These are phyloP conservation scores for Aspergillus ustus DNA, from an alignment of 2,329 filamentous ascomycete species.

Conservation along the genomic window DNA sequence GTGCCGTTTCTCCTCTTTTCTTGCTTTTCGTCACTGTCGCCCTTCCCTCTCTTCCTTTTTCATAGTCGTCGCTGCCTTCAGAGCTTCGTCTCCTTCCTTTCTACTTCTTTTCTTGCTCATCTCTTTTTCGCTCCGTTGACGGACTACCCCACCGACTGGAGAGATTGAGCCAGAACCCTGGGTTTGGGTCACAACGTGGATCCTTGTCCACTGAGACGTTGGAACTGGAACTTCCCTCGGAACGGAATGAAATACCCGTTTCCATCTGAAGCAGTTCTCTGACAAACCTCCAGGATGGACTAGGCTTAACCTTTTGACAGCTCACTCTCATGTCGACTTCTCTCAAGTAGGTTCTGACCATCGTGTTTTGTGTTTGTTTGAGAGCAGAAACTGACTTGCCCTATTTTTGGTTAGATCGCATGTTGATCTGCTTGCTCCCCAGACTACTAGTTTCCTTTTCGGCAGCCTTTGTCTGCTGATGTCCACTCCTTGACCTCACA, in stretches of 20 bases:
- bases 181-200: constrained; percentile 17
- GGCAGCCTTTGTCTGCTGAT: constrained; percentile 17
- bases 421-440: constrained; percentile 9
- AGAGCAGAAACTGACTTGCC: constrained; percentile 4
- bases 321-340: constrained; percentile 1
- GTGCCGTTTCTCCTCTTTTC: not conserved
- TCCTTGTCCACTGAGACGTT: constrained; percentile 8
- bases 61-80: not conserved
- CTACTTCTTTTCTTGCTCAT: not conserved
- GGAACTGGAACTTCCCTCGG: constrained; percentile 4
- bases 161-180: constrained; percentile 1
- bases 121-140: constrained; percentile 4
- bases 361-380: not conserved
- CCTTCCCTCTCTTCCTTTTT: not conserved
- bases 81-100: not conserved
- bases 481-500: constrained; percentile 19
- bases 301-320: constrained; percentile 8
- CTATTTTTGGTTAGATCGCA: constrained; percentile 13
- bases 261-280: constrained; percentile 6
- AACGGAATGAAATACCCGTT: constrained; percentile 17
- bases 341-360: not conserved
- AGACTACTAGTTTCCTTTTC: constrained; percentile 12
- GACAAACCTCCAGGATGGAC: constrained; percentile 12
- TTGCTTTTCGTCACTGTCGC: constrained; percentile 1
- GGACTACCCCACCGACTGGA: not conserved